Conservation (phyloP, 345 rosid species). For the Melaleuca quinquenervia region DNA sequence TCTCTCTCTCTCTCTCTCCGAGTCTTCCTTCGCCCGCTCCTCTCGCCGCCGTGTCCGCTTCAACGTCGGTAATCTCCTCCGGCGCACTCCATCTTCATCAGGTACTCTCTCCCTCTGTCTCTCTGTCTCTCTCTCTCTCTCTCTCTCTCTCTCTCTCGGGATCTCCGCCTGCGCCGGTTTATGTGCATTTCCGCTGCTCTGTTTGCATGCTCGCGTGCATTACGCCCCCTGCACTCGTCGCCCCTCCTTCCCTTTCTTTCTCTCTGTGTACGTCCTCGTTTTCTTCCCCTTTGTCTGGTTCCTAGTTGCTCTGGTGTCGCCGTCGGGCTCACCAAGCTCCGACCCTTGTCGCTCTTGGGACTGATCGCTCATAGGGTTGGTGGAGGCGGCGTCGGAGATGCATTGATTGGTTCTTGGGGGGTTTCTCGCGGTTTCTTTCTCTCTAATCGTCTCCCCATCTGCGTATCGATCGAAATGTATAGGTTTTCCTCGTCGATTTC, state of each 20-base stretch:
- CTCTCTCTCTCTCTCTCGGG: not conserved
- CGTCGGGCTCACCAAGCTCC: not conserved
- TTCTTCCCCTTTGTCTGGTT: no score
- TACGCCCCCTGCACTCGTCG: not conserved
- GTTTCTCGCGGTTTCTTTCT: not conserved
- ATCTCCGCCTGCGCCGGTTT: not conserved
- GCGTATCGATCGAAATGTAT: not conserved
- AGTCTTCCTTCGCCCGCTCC: not conserved
- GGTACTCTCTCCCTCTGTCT: not conserved
- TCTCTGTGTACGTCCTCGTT: not conserved
- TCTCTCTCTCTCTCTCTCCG: no score
- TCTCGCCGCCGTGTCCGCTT: not conserved
- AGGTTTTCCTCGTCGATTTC: not conserved
- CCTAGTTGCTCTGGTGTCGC: not conserved
- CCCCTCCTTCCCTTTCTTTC: not conserved
- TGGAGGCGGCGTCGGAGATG: not conserved
- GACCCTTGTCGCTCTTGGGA: not conserved
- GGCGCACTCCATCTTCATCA: not conserved
- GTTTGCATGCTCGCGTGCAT: not conserved
- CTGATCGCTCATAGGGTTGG: not conserved
- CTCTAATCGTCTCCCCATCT: not conserved
- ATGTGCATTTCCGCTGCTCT: not conserved
- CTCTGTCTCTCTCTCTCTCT: not conserved
- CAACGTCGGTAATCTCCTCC: not conserved
- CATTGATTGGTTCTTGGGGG: not conserved